Base-by-base conservation (phyloP, 352 stramenopile species). In the Ophiocytium majus region DNA sequence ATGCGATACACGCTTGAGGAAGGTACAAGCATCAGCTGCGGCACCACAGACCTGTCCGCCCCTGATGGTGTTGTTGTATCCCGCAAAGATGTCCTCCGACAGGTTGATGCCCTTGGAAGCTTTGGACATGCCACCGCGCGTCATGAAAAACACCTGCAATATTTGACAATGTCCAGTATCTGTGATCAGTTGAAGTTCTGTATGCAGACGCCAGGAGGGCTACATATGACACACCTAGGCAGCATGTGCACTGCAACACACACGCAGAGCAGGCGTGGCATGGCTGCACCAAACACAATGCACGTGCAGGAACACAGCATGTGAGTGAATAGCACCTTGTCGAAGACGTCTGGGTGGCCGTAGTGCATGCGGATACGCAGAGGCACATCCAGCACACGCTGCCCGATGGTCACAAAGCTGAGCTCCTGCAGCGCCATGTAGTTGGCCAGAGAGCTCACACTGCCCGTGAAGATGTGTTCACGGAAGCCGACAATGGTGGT, bases 361-460 rank as follows among this genome's bases (percentile, higher is more conserved):
- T 99, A 99, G 87, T 99, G 97, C 71, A 99, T 90, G 86, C 97
- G 94, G 87, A 99, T 97, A 34, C 95, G 94, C 71, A 99, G 90
- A 9, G 96, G 97, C 28, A 94, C 93, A 10, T 96, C 96, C 17
- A 99, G 90, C 28, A 98, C 98, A 50, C 97, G 95, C 90, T 99
- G 97, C 19, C 95, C 97, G 14, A 99, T 89, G 32, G 97, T 99
- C 71, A 99, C 96, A 84, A 99, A 99, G 23, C 95, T 98, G 10
- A 96, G 98, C 91, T 99, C 97, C 86, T 99, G 97, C 32, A 99
- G 89, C 10, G 96, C 96, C 97, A 99, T 99, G 91, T 99, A 99
- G 87, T 99, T 99, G 9, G 97, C 96, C 80, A 99, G 91, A 19
- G 96, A 99, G 89, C 94, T 98, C 9, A 99, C 96, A 87, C 94